Percentiles rank a stretch among this genome's conserved stretches.
Evolutionary conservation across 2,329 filamentous ascomycete species (phyloP).

Genomic region (Verticillium tricorpus): DNA sequence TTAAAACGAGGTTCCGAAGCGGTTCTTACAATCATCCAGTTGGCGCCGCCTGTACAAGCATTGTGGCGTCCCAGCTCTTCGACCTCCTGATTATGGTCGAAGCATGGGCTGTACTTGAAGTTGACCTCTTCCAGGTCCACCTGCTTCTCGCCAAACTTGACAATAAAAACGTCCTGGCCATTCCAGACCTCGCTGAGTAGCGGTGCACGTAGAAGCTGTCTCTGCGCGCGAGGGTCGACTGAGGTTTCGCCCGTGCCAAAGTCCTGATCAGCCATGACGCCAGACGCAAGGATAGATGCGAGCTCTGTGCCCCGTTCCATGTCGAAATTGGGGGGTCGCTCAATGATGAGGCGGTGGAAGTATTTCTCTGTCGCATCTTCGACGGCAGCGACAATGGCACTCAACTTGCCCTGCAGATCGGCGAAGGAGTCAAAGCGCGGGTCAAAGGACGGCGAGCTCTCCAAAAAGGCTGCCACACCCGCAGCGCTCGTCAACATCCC

Average conservation of each 20-base stretch:
- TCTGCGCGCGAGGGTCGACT: neutral
- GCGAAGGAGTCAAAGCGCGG: conserved; percentile 3
- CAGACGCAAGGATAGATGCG: neutral
- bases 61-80: neutral
- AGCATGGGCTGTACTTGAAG: conserved; percentile 1
- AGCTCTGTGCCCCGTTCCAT: conserved; percentile 3
- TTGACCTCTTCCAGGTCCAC: neutral
- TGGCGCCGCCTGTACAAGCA: neutral
- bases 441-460: neutral
- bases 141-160: neutral
- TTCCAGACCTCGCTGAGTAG: neutral
- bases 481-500: conserved; percentile 1
- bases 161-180: neutral
- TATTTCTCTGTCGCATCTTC: neutral
- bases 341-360: neutral
- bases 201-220: neutral
- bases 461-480: conserved; percentile 1
- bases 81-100: neutral
- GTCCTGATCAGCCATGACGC: conserved; percentile 5
- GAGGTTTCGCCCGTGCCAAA: neutral
- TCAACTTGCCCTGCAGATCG: neutral
- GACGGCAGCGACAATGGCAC: neutral
- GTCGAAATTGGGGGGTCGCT: neutral
- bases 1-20: neutral
- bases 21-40: neutral